Evolutionary conservation across 345 rosid species (phyloP).

Genomic region (Eucalyptus curtisii): DNA sequence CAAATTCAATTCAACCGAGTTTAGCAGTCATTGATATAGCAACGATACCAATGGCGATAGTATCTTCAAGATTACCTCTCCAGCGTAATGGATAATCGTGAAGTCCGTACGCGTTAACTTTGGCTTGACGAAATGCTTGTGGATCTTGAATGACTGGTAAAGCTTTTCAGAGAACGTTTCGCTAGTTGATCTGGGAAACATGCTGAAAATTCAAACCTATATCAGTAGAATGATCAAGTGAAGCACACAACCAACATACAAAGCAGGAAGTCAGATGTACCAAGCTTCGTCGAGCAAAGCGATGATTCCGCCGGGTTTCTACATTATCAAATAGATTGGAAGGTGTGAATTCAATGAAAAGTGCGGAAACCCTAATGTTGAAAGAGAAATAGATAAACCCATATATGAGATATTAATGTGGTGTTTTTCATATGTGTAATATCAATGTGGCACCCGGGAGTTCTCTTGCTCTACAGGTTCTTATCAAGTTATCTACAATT

Average conservation of each 20-base stretch:
- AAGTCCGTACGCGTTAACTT: slow-evolving; percentile 73
- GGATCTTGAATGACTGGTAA: slow-evolving; percentile 67
- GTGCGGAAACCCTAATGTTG: background rate
- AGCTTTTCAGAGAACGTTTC: slow-evolving; percentile 88
- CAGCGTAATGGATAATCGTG: slow-evolving; percentile 80
- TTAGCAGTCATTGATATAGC: background rate
- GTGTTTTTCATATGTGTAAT: background rate
- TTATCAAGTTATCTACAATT: background rate
- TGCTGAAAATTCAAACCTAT: slow-evolving; percentile 28
- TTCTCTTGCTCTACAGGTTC: background rate
- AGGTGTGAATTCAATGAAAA: slow-evolving; percentile 1
- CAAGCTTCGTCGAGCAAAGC: slow-evolving; percentile 91
- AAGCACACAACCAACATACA: background rate
- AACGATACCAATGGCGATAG: background rate
- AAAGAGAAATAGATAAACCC: background rate
- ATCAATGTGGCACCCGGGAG: background rate
- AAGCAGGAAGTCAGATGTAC: slow-evolving; percentile 18
- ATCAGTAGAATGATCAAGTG: background rate
- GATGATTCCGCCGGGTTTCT: slow-evolving; percentile 92
- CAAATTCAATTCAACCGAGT: slow-evolving; percentile 1
- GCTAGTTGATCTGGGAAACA: slow-evolving; percentile 87
- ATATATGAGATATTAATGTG: background rate
- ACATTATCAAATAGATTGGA: slow-evolving; percentile 20
- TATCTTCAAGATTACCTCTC: slow-evolving; percentile 42
- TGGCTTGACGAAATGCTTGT: slow-evolving; percentile 74